These are phyloP conservation scores for Pleurotus platypus DNA, from an alignment of 768 basidiomycete genomes.

Conservation along the genomic window DNA sequence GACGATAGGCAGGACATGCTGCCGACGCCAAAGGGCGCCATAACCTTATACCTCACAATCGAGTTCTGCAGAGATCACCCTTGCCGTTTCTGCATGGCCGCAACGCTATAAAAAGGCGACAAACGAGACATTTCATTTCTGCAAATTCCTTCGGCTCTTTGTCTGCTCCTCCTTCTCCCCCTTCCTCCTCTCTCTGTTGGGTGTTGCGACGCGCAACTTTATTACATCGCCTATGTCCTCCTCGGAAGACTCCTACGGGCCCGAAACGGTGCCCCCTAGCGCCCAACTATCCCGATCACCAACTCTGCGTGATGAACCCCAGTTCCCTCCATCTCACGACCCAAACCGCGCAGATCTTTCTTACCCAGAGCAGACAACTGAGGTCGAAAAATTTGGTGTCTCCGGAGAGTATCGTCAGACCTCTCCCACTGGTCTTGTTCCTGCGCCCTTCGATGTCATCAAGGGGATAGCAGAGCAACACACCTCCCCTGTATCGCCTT, in stretches of 20 bases:
- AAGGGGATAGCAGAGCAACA: constrained; percentile 15
- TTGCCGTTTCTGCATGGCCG: constrained; percentile 3
- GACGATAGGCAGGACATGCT: constrained; percentile 1
- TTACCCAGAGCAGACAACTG: constrained; percentile 13
- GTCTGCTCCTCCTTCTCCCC: not conserved
- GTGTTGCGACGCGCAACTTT: not conserved
- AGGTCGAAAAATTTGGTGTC: constrained; percentile 11
- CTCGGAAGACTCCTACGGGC: not conserved
- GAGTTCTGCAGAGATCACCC: not conserved
- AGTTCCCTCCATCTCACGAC: not conserved
- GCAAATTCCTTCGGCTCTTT: too few species aligned
- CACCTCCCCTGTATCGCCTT: constrained; percentile 24
- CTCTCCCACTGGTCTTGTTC: constrained; percentile 22
- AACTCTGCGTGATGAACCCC: not conserved
- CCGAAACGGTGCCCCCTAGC: constrained; percentile 5
- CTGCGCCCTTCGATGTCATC: not conserved
- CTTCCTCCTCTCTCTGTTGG: not conserved
- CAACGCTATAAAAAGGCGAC: constrained; percentile 3
- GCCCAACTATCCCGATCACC: constrained; percentile 7
- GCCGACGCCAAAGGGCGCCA: constrained; percentile 2
- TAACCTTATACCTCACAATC: constrained; percentile 2
- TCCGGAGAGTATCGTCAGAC: constrained; percentile 30
- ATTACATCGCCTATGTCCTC: not conserved
- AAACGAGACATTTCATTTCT: not conserved
- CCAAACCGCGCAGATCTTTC: constrained; percentile 10